Evolutionary conservation across 768 basidiomycete genomes (phyloP).

Genomic region (Amanita rimosa): DNA sequence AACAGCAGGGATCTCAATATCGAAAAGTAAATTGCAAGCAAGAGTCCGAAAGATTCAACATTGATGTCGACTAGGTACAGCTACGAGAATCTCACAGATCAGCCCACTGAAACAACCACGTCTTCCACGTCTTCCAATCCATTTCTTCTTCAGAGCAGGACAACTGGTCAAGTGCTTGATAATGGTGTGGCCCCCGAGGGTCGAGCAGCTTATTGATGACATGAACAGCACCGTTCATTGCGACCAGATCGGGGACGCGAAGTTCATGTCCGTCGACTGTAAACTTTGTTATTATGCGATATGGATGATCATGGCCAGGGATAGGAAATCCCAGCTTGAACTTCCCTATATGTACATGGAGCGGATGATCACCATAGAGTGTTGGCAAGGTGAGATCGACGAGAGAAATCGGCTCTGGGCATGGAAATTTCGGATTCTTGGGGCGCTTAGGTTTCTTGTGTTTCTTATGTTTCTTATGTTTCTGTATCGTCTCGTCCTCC

Average conservation of each 20-base stretch:
- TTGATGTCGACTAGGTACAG: background rate
- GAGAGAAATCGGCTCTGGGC: constrained; percentile 20
- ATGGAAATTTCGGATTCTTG: constrained; percentile 5
- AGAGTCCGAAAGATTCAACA: background rate
- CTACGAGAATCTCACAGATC: constrained; percentile 3
- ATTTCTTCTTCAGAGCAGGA: constrained; percentile 5
- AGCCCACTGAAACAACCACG: constrained; percentile 40
- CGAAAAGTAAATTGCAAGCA: background rate
- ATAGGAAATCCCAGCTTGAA: constrained; percentile 28
- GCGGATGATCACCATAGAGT: constrained; percentile 27
- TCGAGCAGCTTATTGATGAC: constrained; percentile 29
- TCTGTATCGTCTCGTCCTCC: background rate
- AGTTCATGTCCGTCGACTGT: constrained; percentile 28
- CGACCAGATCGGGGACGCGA: constrained; percentile 32
- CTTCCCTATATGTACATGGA: constrained; percentile 38
- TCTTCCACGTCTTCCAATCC: constrained; percentile 33
- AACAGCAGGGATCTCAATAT: constrained; percentile 1
- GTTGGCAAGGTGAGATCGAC: constrained; percentile 28
- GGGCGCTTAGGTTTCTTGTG: constrained; percentile 3
- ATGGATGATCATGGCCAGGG: constrained; percentile 20
- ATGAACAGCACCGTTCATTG: constrained; percentile 50
- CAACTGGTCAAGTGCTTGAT: constrained; percentile 6
- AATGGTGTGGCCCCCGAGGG: constrained; percentile 20
- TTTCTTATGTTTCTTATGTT: background rate
- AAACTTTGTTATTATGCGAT: constrained; percentile 23